Evolutionary conservation across 495 filamentous ascomycete genomes (phyloP).

Genomic region (Aspergillus taichungensis): DNA sequence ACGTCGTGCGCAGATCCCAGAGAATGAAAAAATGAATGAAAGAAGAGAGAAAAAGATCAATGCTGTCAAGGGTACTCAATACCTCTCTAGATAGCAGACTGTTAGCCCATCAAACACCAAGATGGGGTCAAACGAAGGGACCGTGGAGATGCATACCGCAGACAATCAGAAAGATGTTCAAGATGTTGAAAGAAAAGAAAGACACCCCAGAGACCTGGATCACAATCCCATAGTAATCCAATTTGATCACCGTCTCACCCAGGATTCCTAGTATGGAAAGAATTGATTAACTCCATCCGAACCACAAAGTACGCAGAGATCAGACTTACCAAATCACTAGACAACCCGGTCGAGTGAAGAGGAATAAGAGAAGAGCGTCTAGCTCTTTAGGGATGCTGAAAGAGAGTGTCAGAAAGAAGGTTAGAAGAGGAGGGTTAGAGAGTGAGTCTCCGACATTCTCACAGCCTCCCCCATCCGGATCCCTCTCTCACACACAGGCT

Average conservation of each 20-base stretch:
- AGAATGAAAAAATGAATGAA: conserved; percentile 5
- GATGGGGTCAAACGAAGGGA: not conserved
- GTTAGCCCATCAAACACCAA: too few relatives aligned
- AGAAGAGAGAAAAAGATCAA: conserved; percentile 15
- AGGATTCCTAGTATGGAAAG: not conserved
- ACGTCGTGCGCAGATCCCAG: conserved; percentile 5
- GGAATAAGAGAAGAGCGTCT: conserved; percentile 14
- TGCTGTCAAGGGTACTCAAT: conserved; percentile 29
- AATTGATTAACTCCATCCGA: conserved; percentile 6
- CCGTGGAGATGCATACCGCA: conserved; percentile 7
- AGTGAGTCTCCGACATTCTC: not conserved
- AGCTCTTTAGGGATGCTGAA: conserved; percentile 10
- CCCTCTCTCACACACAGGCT: too few relatives aligned
- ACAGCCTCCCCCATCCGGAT: too few relatives aligned
- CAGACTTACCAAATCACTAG: conserved; percentile 12
- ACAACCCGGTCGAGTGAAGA: not conserved
- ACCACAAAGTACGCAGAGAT: not conserved
- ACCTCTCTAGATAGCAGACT: conserved; percentile 15
- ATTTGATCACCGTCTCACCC: conserved; percentile 5
- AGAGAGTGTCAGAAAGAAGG: conserved; percentile 3
- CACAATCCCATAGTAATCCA: conserved; percentile 10
- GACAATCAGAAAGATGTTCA: not conserved
- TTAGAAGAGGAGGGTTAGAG: conserved; percentile 5
- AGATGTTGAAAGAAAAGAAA: conserved; percentile 6
- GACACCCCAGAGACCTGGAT: conserved; percentile 5